These are phyloP conservation scores for Crithidia sp. DNA, from an alignment of 208 protist genomes.

Conservation along the genomic window DNA sequence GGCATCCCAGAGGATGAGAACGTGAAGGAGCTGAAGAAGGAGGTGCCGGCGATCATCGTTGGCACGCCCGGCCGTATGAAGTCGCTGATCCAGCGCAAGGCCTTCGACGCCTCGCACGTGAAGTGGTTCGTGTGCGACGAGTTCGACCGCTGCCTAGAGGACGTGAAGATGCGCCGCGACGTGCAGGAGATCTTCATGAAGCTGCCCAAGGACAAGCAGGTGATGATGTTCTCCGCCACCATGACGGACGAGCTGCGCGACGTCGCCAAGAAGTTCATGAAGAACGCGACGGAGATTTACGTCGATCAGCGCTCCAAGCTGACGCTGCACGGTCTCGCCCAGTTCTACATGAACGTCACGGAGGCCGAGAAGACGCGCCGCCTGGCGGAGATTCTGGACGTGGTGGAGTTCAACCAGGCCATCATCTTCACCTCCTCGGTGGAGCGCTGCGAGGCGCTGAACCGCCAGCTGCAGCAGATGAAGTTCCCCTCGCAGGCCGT, in stretches of 20 bases:
- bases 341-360: conserved; percentile 98
- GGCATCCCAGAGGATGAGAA: conserved; percentile 94
- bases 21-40: conserved; percentile 85
- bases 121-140: conserved; percentile 99
- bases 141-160: conserved; percentile 98
- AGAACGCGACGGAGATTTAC: conserved; percentile 96
- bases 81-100: conserved; percentile 90
- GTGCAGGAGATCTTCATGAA: conserved; percentile 98
- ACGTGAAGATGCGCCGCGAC: conserved; percentile 95
- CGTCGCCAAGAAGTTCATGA: conserved; percentile 99
- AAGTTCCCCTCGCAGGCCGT: conserved; percentile 98
- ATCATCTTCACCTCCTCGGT: conserved; percentile 99
- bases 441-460: conserved; percentile 94
- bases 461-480: conserved; percentile 94
- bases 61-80: conserved; percentile 98
- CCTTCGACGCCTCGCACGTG: conserved; percentile 94
- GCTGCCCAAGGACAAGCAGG: conserved; percentile 98
- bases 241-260: conserved; percentile 95
- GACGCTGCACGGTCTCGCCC: conserved; percentile 98
- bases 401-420: conserved; percentile 99
- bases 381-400: conserved; percentile 98
- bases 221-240: conserved; percentile 99
- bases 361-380: conserved; percentile 98
- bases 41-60: conserved; percentile 97
- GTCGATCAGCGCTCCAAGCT: conserved; percentile 99